Percentiles rank a stretch among this genome's conserved stretches.
phyloP scores from a whole-genome alignment of 2,329 filamentous ascomycete species.

The Cladophialophora yegresii region DNA sequence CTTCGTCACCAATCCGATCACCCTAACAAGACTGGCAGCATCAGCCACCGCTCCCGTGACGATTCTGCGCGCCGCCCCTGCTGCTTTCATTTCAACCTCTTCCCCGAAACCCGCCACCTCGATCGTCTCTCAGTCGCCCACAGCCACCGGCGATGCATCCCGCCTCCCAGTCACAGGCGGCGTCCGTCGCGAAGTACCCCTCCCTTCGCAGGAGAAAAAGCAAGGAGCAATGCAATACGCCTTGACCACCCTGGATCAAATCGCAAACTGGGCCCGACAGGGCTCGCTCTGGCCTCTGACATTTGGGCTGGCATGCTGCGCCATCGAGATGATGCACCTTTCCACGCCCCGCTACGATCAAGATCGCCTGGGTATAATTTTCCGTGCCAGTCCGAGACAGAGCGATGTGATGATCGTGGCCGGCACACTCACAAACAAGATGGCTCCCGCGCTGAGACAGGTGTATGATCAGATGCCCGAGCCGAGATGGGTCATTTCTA shows the following conservation, averaged over 20 bases:
- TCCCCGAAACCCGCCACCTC: constrained; percentile 48
- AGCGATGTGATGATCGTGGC: constrained; percentile 94
- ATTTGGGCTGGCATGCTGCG: constrained; percentile 85
- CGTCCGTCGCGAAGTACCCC: constrained; percentile 50
- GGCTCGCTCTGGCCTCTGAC: constrained; percentile 86
- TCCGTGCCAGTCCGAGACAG: constrained; percentile 82
- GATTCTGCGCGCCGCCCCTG: constrained; percentile 42
- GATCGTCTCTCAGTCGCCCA: constrained; percentile 41
- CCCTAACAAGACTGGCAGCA: constrained; percentile 28
- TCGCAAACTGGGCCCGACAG: constrained; percentile 82
- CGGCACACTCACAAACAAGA: constrained; percentile 92
- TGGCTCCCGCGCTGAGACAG: constrained; percentile 85
- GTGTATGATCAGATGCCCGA: constrained; percentile 97
- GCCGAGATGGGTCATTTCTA: constrained; percentile 80
- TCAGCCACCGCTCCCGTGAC: constrained; percentile 38
- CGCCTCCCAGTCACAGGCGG: constrained; percentile 44
- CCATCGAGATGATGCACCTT: constrained; percentile 89
- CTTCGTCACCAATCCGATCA: constrained; percentile 6
- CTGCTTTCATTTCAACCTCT: constrained; percentile 46
- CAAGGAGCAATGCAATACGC: constrained; percentile 57
- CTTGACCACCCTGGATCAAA: constrained; percentile 58
- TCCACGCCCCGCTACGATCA: constrained; percentile 88
- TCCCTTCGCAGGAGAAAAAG: constrained; percentile 54
- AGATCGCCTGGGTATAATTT: constrained; percentile 85
- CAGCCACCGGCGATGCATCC: constrained; percentile 41